These are phyloP conservation scores for Bryoglossum gracile DNA, from an alignment of 495 filamentous ascomycete species.

Conservation along the genomic window DNA sequence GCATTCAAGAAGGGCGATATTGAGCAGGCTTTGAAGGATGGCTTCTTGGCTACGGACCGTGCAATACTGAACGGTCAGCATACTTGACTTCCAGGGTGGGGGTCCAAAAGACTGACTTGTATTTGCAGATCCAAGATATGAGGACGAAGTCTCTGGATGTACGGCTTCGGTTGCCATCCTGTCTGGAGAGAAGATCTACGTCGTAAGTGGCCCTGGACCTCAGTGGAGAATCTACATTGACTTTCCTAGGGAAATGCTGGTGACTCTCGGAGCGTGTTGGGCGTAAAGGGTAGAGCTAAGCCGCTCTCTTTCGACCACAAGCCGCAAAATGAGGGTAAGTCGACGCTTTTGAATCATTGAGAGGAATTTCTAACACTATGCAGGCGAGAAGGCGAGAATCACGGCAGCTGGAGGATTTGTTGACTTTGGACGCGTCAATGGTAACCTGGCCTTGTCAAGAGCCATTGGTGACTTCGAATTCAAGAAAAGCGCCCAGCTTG, in stretches of 20 bases:
- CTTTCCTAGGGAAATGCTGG: slow-evolving; percentile 78
- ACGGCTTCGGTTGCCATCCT: slow-evolving; percentile 88
- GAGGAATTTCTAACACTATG: slow-evolving; percentile 16
- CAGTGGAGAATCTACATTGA: slow-evolving; percentile 1
- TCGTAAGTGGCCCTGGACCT: slow-evolving; percentile 55
- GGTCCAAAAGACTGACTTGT: slow-evolving; percentile 16
- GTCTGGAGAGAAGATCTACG: slow-evolving; percentile 85
- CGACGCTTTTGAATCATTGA: neutral
- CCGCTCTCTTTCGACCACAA: slow-evolving; percentile 98
- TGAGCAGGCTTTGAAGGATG: slow-evolving; percentile 94
- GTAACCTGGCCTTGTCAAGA: slow-evolving; percentile 93
- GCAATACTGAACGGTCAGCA: slow-evolving; percentile 85
- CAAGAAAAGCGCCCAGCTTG: slow-evolving; percentile 95
- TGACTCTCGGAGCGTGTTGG: slow-evolving; percentile 88
- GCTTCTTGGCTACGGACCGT: slow-evolving; percentile 90
- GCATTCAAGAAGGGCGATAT: slow-evolving; percentile 85
- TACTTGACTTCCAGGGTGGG: too few species aligned
- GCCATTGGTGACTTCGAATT: slow-evolving; percentile 99
- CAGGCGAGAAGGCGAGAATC: slow-evolving; percentile 94
- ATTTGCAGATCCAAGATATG: slow-evolving; percentile 79
- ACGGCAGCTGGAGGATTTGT: slow-evolving; percentile 94
- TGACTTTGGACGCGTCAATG: slow-evolving; percentile 96
- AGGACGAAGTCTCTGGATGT: slow-evolving; percentile 96
- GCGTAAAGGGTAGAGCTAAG: slow-evolving; percentile 93
- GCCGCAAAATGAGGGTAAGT: slow-evolving; percentile 89